Conservation (phyloP, 495 filamentous ascomycete genomes). For the Jackrogersella minutella region DNA sequence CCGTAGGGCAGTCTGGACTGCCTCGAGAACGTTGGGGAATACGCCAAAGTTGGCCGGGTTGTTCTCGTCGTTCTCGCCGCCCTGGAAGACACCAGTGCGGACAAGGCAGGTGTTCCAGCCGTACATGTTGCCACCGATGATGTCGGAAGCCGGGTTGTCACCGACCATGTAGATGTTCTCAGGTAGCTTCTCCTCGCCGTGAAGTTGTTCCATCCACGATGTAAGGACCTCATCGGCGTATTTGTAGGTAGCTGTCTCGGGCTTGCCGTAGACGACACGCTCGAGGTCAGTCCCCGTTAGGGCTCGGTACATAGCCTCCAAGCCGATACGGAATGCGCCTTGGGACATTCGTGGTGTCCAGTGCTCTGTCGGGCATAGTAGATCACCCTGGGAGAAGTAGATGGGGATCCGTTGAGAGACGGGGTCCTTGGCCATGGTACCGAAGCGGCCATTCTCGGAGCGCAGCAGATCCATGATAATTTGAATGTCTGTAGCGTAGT, state of each 20-base stretch:
- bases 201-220: slow-evolving; percentile 78
- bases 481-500: slow-evolving; percentile 85
- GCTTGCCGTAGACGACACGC: slow-evolving; percentile 86
- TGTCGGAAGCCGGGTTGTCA: slow-evolving; percentile 81
- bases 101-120: slow-evolving; percentile 89
- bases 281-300: slow-evolving; percentile 77
- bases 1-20: slow-evolving; percentile 95
- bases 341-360: slow-evolving; percentile 76
- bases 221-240: slow-evolving; percentile 80
- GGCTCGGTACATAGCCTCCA: slow-evolving; percentile 82
- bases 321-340: slow-evolving; percentile 76
- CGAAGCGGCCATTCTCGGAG: slow-evolving; percentile 72
- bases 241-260: slow-evolving; percentile 80
- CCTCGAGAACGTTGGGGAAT: slow-evolving; percentile 81
- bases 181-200: slow-evolving; percentile 74
- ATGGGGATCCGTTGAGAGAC: slow-evolving; percentile 73
- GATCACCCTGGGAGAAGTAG: slow-evolving; percentile 79
- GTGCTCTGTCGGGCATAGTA: slow-evolving; percentile 81
- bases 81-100: slow-evolving; percentile 62
- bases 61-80: slow-evolving; percentile 85
- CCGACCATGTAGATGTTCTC: slow-evolving; percentile 84
- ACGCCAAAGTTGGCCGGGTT: slow-evolving; percentile 94
- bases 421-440: slow-evolving; percentile 71
- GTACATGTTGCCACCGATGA: slow-evolving; percentile 82
- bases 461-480: slow-evolving; percentile 86